phyloP scores from a whole-genome alignment of 2,329 filamentous ascomycete species.

The Botryotinia narcissicola region DNA sequence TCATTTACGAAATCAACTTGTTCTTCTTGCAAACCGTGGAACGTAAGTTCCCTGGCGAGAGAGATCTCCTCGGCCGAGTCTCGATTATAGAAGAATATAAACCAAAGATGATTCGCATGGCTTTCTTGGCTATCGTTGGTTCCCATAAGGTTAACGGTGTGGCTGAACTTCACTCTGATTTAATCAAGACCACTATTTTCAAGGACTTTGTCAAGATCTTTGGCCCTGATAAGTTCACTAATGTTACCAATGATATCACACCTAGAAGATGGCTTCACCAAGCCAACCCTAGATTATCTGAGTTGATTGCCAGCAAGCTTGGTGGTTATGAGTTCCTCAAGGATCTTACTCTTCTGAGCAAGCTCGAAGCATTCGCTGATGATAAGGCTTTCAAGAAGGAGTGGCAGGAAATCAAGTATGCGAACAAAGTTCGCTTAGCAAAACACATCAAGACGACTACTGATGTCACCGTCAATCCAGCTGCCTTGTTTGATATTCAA shows the following conservation, averaged over 20 bases:
- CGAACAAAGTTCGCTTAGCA: constrained; percentile 90
- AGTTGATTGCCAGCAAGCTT: constrained; percentile 86
- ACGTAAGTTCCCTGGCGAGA: constrained; percentile 83
- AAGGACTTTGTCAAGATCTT: constrained; percentile 97
- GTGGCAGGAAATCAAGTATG: constrained; percentile 95
- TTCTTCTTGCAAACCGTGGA: constrained; percentile 90
- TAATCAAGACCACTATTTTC: constrained; percentile 99
- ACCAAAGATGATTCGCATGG: constrained; percentile 98
- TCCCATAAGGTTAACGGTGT: constrained; percentile 99
- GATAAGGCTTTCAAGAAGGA: constrained; percentile 90
- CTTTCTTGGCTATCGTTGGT: constrained; percentile 88
- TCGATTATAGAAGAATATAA: constrained; percentile 97
- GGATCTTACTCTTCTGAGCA: constrained; percentile 81
- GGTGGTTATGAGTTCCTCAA: constrained; percentile 83
- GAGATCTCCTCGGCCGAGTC: constrained; percentile 80
- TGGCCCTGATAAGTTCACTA: constrained; percentile 95
- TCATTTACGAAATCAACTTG: constrained; percentile 98
- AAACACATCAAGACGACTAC: constrained; percentile 84
- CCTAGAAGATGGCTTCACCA: constrained; percentile 96
- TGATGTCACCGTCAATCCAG: constrained; percentile 79
- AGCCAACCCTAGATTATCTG: constrained; percentile 88
- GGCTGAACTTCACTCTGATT: constrained; percentile 92
- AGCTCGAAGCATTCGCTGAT: constrained; percentile 78
- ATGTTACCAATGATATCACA: constrained; percentile 97
- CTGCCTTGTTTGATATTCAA: constrained; percentile 90